Conservation (phyloP, 805 yeast species). For the Candida boidinii region DNA sequence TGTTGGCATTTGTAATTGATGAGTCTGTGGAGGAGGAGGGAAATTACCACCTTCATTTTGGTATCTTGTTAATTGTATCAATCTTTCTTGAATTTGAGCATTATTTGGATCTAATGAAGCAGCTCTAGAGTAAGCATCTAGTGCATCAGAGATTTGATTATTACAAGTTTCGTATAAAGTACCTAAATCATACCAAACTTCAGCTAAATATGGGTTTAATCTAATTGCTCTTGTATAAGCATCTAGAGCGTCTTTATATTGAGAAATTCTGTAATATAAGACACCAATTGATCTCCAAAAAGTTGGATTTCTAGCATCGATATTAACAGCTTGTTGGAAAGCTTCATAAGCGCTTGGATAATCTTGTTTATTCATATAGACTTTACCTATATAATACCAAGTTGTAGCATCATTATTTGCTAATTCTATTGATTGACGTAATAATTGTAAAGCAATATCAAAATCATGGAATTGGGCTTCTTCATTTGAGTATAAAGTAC, state of each 20-base stretch:
- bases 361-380: constrained; percentile 93
- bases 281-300: constrained; percentile 98
- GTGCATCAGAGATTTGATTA: constrained; percentile 88
- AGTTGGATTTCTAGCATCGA: constrained; percentile 94
- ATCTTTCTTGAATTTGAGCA: constrained; percentile 87
- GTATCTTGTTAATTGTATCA: constrained; percentile 73
- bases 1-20: constrained; percentile 35
- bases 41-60: constrained; percentile 62
- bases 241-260: constrained; percentile 93
- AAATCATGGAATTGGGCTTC: constrained; percentile 68
- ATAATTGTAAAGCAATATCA: constrained; percentile 71
- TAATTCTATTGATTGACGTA: constrained; percentile 81
- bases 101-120: constrained; percentile 91
- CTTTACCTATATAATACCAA: constrained; percentile 95
- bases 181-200: constrained; percentile 98
- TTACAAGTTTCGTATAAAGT: constrained; percentile 96
- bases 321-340: constrained; percentile 96
- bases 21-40: constrained; percentile 38
- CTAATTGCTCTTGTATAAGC: constrained; percentile 96
- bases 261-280: constrained; percentile 89
- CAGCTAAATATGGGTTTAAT: constrained; percentile 90
- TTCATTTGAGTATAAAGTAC: constrained; percentile 83
- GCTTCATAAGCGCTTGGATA: constrained; percentile 96
- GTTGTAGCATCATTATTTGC: constrained; percentile 91
- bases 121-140: constrained; percentile 96